phyloP scores from a whole-genome alignment of 352 stramenopile species.

The Lagenidium sp. region DNA sequence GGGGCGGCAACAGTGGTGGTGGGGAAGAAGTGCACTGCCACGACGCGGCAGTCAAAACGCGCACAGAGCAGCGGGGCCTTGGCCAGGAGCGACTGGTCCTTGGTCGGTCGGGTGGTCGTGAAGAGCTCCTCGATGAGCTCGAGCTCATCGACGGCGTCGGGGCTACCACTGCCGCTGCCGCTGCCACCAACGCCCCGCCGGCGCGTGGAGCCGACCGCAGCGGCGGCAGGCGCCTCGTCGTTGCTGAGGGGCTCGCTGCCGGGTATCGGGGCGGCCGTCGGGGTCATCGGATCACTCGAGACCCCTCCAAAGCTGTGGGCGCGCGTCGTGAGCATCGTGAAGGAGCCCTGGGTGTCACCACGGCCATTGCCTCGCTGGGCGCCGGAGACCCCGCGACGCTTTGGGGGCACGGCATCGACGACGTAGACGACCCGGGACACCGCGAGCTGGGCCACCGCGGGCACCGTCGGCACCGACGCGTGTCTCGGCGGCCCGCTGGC shows the following conservation, averaged over 20 bases:
- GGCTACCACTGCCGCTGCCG: no score
- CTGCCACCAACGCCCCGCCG: no score
- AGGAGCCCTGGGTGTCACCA: slow-evolving; percentile 3
- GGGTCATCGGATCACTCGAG: background rate
- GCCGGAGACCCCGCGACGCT: slow-evolving; percentile 1
- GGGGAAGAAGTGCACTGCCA: slow-evolving; percentile 64
- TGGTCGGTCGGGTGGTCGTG: slow-evolving; percentile 25
- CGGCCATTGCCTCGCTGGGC: no score
- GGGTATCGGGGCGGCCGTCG: background rate
- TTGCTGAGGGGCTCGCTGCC: background rate
- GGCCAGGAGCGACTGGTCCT: slow-evolving; percentile 52
- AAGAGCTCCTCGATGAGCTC: slow-evolving; percentile 72
- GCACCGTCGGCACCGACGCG: background rate
- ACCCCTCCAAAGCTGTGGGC: slow-evolving; percentile 16
- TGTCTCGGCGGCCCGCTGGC: background rate
- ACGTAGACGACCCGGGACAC: slow-evolving; percentile 55
- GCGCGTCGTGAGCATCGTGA: slow-evolving; percentile 16
- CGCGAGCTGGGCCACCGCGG: slow-evolving; percentile 9
- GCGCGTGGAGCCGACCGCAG: no score
- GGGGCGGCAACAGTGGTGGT: slow-evolving; percentile 9
- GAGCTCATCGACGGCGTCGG: slow-evolving; percentile 49
- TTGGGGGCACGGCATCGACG: slow-evolving; percentile 58
- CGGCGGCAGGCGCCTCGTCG: background rate
- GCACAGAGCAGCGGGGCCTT: slow-evolving; percentile 64
- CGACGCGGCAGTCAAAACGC: slow-evolving; percentile 58